Evolutionary conservation across 495 filamentous ascomycete species (phyloP), one percentile per base, ranked within the genome.

Genomic region (Sordaria brevicollis): DNA sequence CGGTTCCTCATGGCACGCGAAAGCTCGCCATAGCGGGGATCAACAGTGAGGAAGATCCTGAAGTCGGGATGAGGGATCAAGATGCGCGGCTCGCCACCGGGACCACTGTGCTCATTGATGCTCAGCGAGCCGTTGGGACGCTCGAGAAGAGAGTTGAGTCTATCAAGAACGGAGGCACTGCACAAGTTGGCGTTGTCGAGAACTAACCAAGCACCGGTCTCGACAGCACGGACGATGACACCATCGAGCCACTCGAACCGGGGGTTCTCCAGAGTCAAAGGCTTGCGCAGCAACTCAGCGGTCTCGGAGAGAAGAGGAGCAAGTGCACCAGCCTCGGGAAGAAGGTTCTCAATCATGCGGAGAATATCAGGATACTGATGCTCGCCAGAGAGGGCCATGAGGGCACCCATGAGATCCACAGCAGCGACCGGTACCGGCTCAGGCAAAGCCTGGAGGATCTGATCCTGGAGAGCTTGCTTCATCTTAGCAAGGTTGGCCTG

Each of bases 181-280:
- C 96, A 99, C 17, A 98, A 84, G 74, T 99, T 99, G 66, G 96
- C 94, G 81, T 98, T 97, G 77, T 98, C 94, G 19, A 99, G 88
- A 33, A 98, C 88, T 65, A 99, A 83, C 96, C 96, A 99, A 54
- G 92, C 83, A 34, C 96, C 96, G 74, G 90, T 84, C 74, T 94
- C 87, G 9, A 98, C 83, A 65, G 96, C 94, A 71, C 92, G 87
- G 25, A 97, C 90, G 35, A 99, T 88, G 68, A 94, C 85, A 57
- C 96, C 94, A 76, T 98, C 96, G 3, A 95, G 87, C 96, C 96
- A 99, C 76, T 97, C 92, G 78, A 99, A 99, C 3, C 89, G 90
- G 69, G 93, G 92, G 69, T 83, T 84, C 31, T 92, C 86, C 25
- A 89, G 79, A 5, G 79, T 77, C 36, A 83, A 72, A 25, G 84